These are phyloP conservation scores for Nannizzia gypsea DNA, from an alignment of 2,329 filamentous ascomycete genomes.

Conservation along the genomic window DNA sequence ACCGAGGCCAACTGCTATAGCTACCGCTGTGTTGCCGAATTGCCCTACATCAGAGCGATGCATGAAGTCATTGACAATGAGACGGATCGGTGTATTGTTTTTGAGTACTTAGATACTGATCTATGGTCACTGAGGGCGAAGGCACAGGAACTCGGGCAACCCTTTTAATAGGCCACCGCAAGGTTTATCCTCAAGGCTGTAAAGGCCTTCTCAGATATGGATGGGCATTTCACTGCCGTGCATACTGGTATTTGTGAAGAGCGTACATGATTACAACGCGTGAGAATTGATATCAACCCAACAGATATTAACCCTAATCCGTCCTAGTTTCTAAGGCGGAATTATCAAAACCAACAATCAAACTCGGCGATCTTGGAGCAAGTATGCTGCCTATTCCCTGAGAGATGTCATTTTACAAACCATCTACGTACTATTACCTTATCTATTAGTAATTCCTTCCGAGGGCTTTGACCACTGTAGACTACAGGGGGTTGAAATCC, in stretches of 20 bases:
- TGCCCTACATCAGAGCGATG: slow-evolving; percentile 6
- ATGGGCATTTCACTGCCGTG: slow-evolving; percentile 10
- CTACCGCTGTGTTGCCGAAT: slow-evolving; percentile 7
- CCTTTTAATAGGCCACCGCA: slow-evolving; percentile 8
- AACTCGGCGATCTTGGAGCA: slow-evolving; percentile 9
- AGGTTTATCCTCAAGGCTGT: slow-evolving; percentile 11
- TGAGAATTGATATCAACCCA: neutral
- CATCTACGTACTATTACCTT: neutral
- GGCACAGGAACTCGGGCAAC: neutral
- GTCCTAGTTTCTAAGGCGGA: slow-evolving; percentile 10
- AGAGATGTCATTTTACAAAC: neutral
- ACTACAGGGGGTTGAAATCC: slow-evolving; percentile 9
- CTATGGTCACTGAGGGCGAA: slow-evolving; percentile 8
- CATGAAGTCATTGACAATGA: slow-evolving; percentile 10
- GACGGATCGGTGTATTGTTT: slow-evolving; percentile 12
- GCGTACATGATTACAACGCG: neutral
- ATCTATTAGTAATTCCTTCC: slow-evolving; percentile 8
- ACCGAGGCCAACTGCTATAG: slow-evolving; percentile 8
- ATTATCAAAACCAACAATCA: slow-evolving; percentile 7
- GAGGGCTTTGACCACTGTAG: neutral
- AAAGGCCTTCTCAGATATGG: slow-evolving; percentile 11
- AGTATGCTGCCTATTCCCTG: neutral
- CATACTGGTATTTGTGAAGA: slow-evolving; percentile 7
- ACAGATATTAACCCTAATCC: slow-evolving; percentile 11
- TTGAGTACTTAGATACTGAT: slow-evolving; percentile 12